phyloP scores from a whole-genome alignment of 108 stramenopile genomes.

The Cyclostephanos invisitatus region DNA sequence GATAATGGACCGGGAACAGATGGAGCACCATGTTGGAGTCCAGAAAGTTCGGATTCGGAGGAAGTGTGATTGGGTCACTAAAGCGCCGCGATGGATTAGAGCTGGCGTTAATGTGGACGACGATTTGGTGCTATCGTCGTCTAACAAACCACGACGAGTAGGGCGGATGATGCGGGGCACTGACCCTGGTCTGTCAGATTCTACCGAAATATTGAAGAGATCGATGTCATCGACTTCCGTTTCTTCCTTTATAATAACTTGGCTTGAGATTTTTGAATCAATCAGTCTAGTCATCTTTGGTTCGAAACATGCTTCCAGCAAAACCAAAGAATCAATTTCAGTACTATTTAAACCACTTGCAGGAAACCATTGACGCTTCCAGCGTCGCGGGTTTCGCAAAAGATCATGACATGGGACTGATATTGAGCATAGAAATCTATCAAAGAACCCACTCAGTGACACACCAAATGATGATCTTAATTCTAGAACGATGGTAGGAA shows the following conservation, averaged over 20 bases:
- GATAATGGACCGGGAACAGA: constrained; percentile 52
- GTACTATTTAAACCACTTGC: constrained; percentile 20
- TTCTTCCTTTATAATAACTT: background rate
- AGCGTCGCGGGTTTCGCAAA: constrained; percentile 56
- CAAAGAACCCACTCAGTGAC: constrained; percentile 69
- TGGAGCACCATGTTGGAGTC: constrained; percentile 61
- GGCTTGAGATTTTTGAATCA: background rate
- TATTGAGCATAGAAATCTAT: constrained; percentile 64
- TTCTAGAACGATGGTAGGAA: constrained; percentile 69
- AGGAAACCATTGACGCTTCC: constrained; percentile 61
- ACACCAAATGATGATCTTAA: constrained; percentile 43
- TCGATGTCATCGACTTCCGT: constrained; percentile 14
- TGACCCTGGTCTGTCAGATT: constrained; percentile 46
- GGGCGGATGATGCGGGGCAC: constrained; percentile 40
- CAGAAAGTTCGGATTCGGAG: constrained; percentile 61
- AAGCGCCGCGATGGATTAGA: constrained; percentile 21
- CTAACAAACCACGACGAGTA: constrained; percentile 18
- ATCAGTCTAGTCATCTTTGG: constrained; percentile 25
- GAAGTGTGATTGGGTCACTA: constrained; percentile 57
- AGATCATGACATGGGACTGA: constrained; percentile 58
- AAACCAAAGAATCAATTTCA: constrained; percentile 36
- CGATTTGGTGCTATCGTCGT: constrained; percentile 46
- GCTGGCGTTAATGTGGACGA: constrained; percentile 46
- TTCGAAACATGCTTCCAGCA: constrained; percentile 51
- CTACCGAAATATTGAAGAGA: constrained; percentile 35